Conservation (phyloP, 208 protist genomes). For the Leishmania amazonensis region DNA sequence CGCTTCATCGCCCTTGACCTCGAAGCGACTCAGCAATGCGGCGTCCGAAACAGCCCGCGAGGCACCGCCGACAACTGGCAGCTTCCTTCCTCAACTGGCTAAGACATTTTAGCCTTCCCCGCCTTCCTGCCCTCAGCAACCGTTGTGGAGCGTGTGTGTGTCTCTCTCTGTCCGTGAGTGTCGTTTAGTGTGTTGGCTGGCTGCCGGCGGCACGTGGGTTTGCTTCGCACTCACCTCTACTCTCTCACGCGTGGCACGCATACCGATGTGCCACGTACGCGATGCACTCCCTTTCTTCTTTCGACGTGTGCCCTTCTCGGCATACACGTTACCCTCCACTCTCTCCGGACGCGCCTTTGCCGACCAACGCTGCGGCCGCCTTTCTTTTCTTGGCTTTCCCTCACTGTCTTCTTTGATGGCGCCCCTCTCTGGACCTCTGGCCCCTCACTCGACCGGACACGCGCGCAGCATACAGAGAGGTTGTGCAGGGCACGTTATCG, state of each 20-base stretch:
- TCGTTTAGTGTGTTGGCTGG: not conserved
- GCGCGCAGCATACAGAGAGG: not conserved
- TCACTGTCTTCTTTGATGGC: not conserved
- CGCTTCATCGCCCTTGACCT: not conserved
- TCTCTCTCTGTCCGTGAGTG: not conserved
- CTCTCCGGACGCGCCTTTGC: not conserved
- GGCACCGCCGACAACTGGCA: not conserved
- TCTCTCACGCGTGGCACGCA: not conserved
- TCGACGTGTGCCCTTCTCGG: not conserved
- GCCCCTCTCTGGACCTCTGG: not conserved
- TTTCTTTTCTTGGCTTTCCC: not conserved
- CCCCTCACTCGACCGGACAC: not conserved
- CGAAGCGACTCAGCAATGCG: conserved; percentile 2
- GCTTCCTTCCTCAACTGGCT: conserved; percentile 22
- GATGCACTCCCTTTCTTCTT: not conserved
- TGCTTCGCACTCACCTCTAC: not conserved
- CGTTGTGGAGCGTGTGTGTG: not conserved
- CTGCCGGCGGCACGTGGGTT: not conserved
- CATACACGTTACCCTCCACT: not conserved
- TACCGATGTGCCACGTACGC: not conserved
- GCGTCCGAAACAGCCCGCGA: conserved; percentile 10
- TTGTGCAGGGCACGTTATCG: not conserved
- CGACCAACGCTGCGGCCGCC: not conserved
- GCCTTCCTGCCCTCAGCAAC: not conserved
- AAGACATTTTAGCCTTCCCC: conserved; percentile 15